Evolutionary conservation across 306 rosid species (phyloP).

Genomic region (Adenanthera pavonina): DNA sequence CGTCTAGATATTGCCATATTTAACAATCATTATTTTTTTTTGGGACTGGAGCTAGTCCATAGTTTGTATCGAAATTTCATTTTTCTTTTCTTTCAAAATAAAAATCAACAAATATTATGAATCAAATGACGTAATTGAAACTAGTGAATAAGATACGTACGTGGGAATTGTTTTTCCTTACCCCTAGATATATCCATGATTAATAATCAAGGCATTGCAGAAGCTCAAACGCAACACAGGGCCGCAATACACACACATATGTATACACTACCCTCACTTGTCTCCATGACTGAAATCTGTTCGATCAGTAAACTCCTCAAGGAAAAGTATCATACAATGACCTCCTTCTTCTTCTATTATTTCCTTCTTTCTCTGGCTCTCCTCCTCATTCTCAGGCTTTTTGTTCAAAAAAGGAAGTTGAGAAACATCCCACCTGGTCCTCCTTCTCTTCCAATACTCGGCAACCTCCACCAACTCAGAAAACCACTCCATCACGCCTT

Average conservation of each 20-base stretch:
- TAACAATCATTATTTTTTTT: no score
- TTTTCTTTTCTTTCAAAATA: no score
- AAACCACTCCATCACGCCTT: conserved; percentile 47
- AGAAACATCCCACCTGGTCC: conserved; percentile 67
- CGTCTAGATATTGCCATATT: no score
- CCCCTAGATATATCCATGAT: no score
- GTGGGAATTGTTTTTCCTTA: no score
- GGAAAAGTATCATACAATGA: not conserved
- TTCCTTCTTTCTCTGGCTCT: not conserved
- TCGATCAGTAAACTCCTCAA: not conserved
- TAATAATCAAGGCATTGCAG: not conserved
- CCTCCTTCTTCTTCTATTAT: not conserved
- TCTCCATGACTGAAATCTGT: no score
- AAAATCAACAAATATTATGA: no score
- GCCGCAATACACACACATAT: not conserved
- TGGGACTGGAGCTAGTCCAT: no score
- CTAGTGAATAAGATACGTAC: no score
- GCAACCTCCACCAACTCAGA: conserved; percentile 61
- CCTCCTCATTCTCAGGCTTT: conserved; percentile 32
- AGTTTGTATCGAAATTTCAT: no score
- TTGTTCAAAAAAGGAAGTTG: not conserved
- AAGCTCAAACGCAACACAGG: conserved; percentile 35
- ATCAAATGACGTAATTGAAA: no score
- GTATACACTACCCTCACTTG: no score
- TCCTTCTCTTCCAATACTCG: conserved; percentile 53